Conservation (phyloP, 2,329 filamentous ascomycete species). For the Teratosphaeria epicoccoides region DNA sequence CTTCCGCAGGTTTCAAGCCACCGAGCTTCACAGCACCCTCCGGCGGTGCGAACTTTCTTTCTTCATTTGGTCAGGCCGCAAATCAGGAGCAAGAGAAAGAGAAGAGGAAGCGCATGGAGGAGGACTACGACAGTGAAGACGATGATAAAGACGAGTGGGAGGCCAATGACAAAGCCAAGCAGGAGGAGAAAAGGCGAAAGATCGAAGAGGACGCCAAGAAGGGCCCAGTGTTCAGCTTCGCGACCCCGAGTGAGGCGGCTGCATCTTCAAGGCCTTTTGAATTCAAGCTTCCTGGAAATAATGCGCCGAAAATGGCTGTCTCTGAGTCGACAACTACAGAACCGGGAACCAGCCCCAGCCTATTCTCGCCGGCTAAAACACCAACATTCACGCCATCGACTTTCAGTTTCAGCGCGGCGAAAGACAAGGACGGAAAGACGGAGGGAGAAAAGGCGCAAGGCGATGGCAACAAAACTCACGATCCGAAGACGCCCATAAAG, state of each 20-base stretch:
- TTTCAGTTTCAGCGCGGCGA: slow-evolving; percentile 4
- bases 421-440: slow-evolving; percentile 3
- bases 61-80: slow-evolving; percentile 31
- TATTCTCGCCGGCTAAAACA: slow-evolving; percentile 2
- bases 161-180: slow-evolving; percentile 35
- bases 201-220: slow-evolving; percentile 29
- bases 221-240: slow-evolving; percentile 16
- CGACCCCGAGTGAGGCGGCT: slow-evolving; percentile 9
- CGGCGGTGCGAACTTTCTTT: slow-evolving; percentile 28
- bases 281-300: slow-evolving; percentile 3
- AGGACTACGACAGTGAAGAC: slow-evolving; percentile 43
- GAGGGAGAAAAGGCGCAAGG: slow-evolving; percentile 14
- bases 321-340: background rate
- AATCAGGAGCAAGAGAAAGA: slow-evolving; percentile 33
- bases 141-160: slow-evolving; percentile 42
- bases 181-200: slow-evolving; percentile 35
- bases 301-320: background rate
- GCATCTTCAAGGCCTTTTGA: slow-evolving; percentile 7
- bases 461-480: slow-evolving; percentile 37
- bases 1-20: slow-evolving; percentile 3
- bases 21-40: slow-evolving; percentile 13
- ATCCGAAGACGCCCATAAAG: slow-evolving; percentile 37
- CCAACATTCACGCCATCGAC: background rate
- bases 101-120: slow-evolving; percentile 38
- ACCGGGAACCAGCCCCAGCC: slow-evolving; percentile 1